Evolutionary conservation across 202 grass and related monocot genomes (phyloP).

Genomic region (Setaria viridis): DNA sequence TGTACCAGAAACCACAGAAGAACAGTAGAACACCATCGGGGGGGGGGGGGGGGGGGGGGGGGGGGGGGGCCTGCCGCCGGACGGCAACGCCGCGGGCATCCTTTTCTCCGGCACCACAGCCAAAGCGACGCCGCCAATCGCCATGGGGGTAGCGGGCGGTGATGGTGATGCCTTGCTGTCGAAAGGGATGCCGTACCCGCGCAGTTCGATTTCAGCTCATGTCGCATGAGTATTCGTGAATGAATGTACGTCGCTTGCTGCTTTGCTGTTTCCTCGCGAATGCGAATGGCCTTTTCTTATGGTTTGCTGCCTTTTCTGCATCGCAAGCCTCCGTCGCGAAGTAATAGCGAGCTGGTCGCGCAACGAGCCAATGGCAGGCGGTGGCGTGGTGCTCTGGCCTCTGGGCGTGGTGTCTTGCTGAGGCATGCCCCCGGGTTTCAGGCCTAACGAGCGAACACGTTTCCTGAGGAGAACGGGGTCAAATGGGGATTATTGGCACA

Average conservation of each 20-base stretch:
- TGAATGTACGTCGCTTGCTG: background rate
- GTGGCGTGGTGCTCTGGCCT: background rate
- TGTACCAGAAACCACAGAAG: background rate
- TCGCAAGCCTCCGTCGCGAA: background rate
- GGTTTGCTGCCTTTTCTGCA: background rate
- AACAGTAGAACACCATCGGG: background rate
- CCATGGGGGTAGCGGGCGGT: too few relatives aligned
- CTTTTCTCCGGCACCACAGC: constrained; percentile 3
- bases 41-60: background rate
- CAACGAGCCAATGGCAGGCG: background rate
- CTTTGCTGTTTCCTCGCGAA: background rate
- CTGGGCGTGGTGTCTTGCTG: background rate
- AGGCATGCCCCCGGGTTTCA: constrained; percentile 4
- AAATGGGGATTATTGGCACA: constrained; percentile 16
- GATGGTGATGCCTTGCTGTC: background rate
- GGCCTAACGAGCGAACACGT: background rate
- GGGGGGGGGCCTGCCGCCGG: background rate
- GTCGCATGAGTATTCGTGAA: background rate
- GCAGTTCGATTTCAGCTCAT: background rate
- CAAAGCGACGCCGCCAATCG: background rate
- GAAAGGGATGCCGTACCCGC: constrained; percentile 35
- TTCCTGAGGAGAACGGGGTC: background rate
- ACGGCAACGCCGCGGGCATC: background rate
- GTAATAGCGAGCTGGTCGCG: background rate
- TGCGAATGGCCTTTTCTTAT: background rate